Conservation (phyloP, 2,329 filamentous ascomycete genomes). For the Aspergillus tamarii region DNA sequence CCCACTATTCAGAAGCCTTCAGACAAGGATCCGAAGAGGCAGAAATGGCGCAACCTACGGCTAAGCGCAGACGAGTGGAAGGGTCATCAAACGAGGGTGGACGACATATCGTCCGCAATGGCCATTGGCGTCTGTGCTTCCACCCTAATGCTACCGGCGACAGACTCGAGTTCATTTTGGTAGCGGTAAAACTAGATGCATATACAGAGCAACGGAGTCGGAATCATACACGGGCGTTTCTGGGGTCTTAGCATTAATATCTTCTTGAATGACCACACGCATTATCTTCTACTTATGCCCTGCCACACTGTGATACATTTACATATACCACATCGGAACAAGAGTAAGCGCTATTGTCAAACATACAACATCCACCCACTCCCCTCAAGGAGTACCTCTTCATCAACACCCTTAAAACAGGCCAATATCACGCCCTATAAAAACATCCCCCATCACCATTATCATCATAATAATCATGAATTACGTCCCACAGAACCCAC, state of each 20-base stretch:
- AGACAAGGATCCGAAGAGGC: constrained; percentile 3
- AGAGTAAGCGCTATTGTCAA: not conserved
- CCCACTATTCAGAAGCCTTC: constrained; percentile 6
- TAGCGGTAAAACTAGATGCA: constrained; percentile 76
- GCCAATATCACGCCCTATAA: no score
- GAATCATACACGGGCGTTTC: constrained; percentile 68
- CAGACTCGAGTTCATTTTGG: constrained; percentile 70
- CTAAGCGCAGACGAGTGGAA: constrained; percentile 22
- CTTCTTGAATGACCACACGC: not conserved
- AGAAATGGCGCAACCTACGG: not conserved
- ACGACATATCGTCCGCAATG: constrained; percentile 66
- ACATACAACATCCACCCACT: not conserved
- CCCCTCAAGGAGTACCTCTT: no score
- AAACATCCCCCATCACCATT: no score
- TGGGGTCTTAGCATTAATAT: constrained; percentile 41
- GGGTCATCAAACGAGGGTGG: constrained; percentile 27
- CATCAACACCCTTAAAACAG: no score
- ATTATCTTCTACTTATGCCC: not conserved
- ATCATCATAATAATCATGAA: no score
- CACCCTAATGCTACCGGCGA: constrained; percentile 52
- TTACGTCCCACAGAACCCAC: no score
- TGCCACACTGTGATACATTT: not conserved
- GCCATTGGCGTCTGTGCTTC: constrained; percentile 73
- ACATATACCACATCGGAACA: not conserved
- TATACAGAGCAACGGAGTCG: constrained; percentile 67